Evolutionary conservation across 1,139 yeast species (phyloP).

Genomic region (Diutina scorzettiae): DNA sequence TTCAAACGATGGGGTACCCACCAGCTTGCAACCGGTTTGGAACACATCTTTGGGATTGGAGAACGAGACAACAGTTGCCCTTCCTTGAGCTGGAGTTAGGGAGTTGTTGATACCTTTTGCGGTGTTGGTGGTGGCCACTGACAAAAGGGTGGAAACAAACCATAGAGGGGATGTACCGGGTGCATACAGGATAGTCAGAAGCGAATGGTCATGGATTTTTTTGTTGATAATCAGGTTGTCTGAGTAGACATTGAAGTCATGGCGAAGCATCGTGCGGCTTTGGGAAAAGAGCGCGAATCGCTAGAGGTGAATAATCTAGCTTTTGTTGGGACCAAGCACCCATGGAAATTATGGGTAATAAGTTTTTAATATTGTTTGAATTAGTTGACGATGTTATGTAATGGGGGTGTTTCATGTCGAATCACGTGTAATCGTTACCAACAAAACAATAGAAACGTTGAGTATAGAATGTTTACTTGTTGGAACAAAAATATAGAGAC

Average conservation of each 20-base stretch:
- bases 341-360: too few species aligned
- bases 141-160: constrained; percentile 41
- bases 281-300: too few species aligned
- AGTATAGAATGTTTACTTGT: too few species aligned
- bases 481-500: too few species aligned
- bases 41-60: constrained; percentile 25
- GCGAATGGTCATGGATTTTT: constrained; percentile 9
- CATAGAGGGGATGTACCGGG: constrained; percentile 60
- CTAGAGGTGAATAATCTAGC: too few species aligned
- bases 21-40: constrained; percentile 28
- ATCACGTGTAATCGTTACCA: too few species aligned
- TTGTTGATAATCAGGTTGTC: constrained; percentile 35
- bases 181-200: constrained; percentile 35
- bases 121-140: constrained; percentile 31
- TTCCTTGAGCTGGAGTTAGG: constrained; percentile 14
- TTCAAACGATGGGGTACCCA: constrained; percentile 33
- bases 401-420: too few species aligned
- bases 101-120: constrained; percentile 23
- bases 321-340: too few species aligned
- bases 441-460: too few species aligned
- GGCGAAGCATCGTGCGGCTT: constrained; percentile 17
- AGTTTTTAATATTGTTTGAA: too few species aligned
- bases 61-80: constrained; percentile 34
- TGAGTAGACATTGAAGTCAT: constrained; percentile 45
- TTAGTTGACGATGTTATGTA: too few species aligned